Conservation (phyloP, 208 protist species). For the Vickermania spadyakhi region DNA sequence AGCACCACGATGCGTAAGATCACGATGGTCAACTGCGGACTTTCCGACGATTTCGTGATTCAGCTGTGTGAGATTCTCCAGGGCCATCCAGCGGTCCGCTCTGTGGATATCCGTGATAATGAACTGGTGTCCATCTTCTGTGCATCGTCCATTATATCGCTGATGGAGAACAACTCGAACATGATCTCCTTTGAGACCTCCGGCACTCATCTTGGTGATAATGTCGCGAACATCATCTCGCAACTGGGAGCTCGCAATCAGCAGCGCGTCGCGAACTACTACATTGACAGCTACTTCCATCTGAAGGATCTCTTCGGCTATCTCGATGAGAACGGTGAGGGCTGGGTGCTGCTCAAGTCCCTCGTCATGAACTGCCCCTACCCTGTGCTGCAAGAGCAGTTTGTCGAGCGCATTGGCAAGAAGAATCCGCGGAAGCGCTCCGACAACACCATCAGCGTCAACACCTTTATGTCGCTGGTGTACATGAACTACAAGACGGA, state of each 20-base stretch:
- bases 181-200: conserved; percentile 57
- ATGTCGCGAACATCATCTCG: conserved; percentile 59
- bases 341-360: conserved; percentile 66
- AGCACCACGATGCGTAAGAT: conserved; percentile 63
- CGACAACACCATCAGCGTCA: conserved; percentile 57
- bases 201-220: conserved; percentile 59
- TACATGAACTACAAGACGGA: conserved; percentile 87
- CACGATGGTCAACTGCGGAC: conserved; percentile 37
- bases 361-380: conserved; percentile 63
- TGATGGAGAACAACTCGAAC: conserved; percentile 64
- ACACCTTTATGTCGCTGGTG: conserved; percentile 72
- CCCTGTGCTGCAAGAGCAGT: conserved; percentile 74
- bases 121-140: conserved; percentile 68
- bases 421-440: conserved; percentile 54
- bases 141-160: conserved; percentile 46
- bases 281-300: conserved; percentile 69
- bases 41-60: conserved; percentile 63
- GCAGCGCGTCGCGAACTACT: conserved; percentile 52
- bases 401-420: conserved; percentile 60
- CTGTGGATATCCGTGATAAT: conserved; percentile 67
- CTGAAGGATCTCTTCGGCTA: conserved; percentile 82
- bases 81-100: conserved; percentile 50
- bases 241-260: conserved; percentile 40
- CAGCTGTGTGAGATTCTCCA: conserved; percentile 47
- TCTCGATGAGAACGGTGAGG: conserved; percentile 58